A percentile compares a stretch with the other conserved stretches of the same genome.
These are phyloP conservation scores for Diversispora eburnea DNA, from an alignment of 192 early-diverging fungal species.

Conservation along the genomic window DNA sequence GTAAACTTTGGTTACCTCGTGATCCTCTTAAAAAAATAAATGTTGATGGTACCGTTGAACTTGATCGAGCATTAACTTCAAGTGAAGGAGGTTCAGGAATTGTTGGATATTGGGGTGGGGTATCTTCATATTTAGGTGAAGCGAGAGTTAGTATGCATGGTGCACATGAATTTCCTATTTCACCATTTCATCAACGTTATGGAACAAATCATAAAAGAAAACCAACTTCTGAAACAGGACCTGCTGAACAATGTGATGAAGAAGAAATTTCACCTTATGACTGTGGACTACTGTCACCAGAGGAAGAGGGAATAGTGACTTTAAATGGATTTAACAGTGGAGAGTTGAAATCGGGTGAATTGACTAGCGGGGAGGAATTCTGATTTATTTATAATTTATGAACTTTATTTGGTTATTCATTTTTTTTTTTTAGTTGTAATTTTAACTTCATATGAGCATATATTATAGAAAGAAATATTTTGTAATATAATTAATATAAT, in stretches of 20 bases:
- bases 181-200: background rate
- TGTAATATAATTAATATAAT: no score
- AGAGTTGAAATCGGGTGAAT: slow-evolving; percentile 9
- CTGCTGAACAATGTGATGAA: background rate
- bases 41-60: slow-evolving; percentile 39
- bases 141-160: slow-evolving; percentile 18
- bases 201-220: background rate
- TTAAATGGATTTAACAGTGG: slow-evolving; percentile 12
- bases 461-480: no score
- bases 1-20: slow-evolving; percentile 40
- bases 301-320: slow-evolving; percentile 3
- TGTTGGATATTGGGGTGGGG: slow-evolving; percentile 27
- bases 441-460: no score
- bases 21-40: slow-evolving; percentile 40
- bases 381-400: background rate
- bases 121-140: slow-evolving; percentile 5
- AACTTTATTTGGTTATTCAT: no score
- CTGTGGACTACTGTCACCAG: background rate
- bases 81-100: slow-evolving; percentile 4
- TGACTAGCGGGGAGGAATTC: slow-evolving; percentile 16
- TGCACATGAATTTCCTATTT: slow-evolving; percentile 1
- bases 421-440: no score
- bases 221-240: background rate
- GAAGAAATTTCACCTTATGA: background rate
- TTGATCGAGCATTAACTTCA: slow-evolving; percentile 37